Percentiles rank a stretch among this genome's conserved stretches.
phyloP scores from a whole-genome alignment of 2,329 filamentous ascomycete genomes.

The Trichoderma sp. region DNA sequence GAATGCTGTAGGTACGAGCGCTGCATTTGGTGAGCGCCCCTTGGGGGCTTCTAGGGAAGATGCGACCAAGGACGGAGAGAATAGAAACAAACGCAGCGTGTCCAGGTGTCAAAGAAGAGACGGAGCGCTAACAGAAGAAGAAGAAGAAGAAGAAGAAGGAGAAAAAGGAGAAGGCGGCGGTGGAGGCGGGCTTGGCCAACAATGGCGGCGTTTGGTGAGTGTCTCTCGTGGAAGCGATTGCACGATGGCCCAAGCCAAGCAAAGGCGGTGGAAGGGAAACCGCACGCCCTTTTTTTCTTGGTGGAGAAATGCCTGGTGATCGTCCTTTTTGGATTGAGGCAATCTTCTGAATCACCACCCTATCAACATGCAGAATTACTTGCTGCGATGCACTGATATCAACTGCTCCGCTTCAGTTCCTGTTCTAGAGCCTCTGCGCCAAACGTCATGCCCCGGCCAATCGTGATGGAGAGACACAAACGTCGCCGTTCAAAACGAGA shows the following conservation, averaged over 20 bases:
- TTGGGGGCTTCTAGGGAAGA: constrained; percentile 4
- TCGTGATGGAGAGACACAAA: constrained; percentile 13
- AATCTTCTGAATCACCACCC: not conserved
- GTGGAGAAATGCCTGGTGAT: constrained; percentile 5
- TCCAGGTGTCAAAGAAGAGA: constrained; percentile 1
- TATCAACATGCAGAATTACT: not conserved
- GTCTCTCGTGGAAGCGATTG: constrained; percentile 9
- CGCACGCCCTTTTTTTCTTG: not conserved
- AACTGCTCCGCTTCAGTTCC: not conserved
- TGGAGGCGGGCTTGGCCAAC: constrained; percentile 11
- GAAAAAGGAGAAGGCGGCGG: constrained; percentile 12
- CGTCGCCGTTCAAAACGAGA: not conserved
- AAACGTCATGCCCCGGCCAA: constrained; percentile 13
- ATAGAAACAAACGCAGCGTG: not conserved
- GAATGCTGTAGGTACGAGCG: not conserved
- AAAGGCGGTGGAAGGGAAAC: constrained; percentile 11
- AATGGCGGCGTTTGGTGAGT: not conserved
- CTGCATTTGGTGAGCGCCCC: not conserved
- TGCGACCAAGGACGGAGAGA: not conserved
- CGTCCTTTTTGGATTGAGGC: not conserved
- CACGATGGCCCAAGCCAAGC: not conserved
- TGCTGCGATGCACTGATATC: not conserved
- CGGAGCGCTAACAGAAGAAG: not conserved
- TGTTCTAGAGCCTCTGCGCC: not conserved
- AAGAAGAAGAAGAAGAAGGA: not conserved